Evolutionary conservation across 345 rosid genomes (phyloP).

Genomic region (Brassica rapa): DNA sequence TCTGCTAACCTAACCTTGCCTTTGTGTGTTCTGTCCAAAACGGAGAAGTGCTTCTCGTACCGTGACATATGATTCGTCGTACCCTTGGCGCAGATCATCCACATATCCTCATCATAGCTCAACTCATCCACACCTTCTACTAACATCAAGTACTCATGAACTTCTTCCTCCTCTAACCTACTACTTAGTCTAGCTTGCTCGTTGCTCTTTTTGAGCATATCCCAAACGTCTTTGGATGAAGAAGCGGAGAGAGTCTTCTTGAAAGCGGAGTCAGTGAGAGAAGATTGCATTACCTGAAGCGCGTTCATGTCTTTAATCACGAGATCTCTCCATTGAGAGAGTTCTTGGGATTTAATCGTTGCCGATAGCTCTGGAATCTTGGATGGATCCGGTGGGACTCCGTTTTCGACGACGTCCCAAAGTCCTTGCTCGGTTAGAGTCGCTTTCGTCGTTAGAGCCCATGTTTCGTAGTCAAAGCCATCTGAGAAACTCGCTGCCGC

Average conservation of each 20-base stretch:
- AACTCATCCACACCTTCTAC: neutral
- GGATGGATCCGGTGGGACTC: slow-evolving; percentile 31
- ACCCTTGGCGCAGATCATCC: neutral
- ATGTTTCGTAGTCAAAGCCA: neutral
- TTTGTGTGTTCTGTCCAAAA: neutral
- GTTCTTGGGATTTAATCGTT: neutral
- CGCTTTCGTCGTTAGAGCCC: slow-evolving; percentile 11
- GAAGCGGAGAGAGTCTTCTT: neutral
- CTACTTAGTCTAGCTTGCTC: neutral
- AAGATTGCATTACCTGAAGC: neutral
- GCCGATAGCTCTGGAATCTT: neutral
- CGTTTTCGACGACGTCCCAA: slow-evolving; percentile 26
- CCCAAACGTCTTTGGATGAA: neutral
- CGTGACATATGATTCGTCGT: neutral
- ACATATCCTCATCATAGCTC: neutral
- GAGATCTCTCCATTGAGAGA: neutral
- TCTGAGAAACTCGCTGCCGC: slow-evolving; percentile 13
- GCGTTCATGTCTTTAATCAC: neutral
- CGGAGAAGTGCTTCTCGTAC: neutral
- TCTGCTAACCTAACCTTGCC: neutral
- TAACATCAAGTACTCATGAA: neutral
- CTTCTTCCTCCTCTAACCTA: neutral
- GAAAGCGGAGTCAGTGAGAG: neutral
- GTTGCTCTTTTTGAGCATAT: neutral
- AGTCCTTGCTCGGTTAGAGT: neutral